Conservation (phyloP, 176 grass and related monocot genomes). For the Oryza officinalis region DNA sequence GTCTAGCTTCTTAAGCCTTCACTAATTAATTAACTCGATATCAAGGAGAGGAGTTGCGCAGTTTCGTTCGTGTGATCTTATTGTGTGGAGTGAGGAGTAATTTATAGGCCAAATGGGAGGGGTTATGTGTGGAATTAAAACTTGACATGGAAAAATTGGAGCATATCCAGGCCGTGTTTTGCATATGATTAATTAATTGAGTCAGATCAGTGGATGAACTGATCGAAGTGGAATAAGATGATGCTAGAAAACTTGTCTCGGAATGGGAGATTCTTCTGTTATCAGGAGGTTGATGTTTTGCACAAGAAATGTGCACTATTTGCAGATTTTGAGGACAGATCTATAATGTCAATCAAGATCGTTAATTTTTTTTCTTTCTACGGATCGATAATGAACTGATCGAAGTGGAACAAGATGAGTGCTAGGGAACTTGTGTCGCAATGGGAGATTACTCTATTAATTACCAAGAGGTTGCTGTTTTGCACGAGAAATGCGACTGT, state of each 20-base stretch:
- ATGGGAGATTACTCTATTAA: no score
- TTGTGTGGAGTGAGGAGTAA: neutral
- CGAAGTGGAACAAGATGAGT: no score
- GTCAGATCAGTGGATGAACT: neutral
- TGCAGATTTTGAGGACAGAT: constrained; percentile 1
- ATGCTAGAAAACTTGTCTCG: neutral
- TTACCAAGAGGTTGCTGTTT: no score
- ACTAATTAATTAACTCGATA: neutral
- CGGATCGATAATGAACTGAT: no score
- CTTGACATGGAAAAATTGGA: neutral
- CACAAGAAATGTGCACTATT: neutral
- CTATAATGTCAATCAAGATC: neutral
- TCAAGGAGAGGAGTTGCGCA: neutral
- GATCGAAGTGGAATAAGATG: neutral
- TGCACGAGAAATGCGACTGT: no score
- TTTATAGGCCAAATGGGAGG: neutral
- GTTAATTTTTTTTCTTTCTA: no score
- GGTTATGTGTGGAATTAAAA: neutral
- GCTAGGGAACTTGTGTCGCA: no score
- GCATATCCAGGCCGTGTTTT: neutral
- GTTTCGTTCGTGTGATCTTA: neutral
- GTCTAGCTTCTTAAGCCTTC: neutral
- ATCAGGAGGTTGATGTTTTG: neutral
- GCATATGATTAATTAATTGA: neutral
- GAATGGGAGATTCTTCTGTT: neutral